These are phyloP conservation scores for Beta lomatogona DNA, from an alignment of 179 eudicot species.

Conservation along the genomic window DNA sequence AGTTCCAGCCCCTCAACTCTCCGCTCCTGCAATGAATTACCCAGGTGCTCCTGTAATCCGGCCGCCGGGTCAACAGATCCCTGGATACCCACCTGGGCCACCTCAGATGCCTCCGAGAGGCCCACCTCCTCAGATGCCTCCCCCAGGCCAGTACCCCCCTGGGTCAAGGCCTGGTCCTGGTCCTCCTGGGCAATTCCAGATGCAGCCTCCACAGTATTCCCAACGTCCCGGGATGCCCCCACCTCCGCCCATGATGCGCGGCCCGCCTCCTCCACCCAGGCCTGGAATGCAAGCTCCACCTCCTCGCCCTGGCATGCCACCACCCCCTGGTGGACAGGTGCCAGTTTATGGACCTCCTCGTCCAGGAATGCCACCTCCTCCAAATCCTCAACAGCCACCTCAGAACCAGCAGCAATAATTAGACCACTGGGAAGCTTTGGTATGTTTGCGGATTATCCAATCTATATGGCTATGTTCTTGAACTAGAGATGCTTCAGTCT, in stretches of 20 bases:
- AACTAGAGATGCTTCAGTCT: background rate
- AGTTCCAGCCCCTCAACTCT: constrained; percentile 39
- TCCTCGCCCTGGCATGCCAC: constrained; percentile 69
- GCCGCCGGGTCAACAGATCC: constrained; percentile 66
- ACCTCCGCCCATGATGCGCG: constrained; percentile 79
- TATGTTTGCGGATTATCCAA: background rate
- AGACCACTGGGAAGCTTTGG: background rate
- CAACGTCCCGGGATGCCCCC: constrained; percentile 56
- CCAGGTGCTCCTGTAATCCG: constrained; percentile 56
- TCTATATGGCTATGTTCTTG: background rate
- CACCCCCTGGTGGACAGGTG: constrained; percentile 71
- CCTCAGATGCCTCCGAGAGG: too few relatives aligned
- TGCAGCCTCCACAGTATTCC: constrained; percentile 56
- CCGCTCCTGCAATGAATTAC: constrained; percentile 50
- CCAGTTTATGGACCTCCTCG: constrained; percentile 65
- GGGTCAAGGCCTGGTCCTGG: constrained; percentile 41
- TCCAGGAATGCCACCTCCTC: constrained; percentile 75
- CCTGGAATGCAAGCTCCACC: constrained; percentile 49
- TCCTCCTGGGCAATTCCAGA: constrained; percentile 30
- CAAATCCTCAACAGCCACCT: constrained; percentile 48
- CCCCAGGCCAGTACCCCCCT: constrained; percentile 58
- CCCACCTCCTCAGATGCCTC: constrained; percentile 24
- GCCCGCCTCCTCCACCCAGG: constrained; percentile 51
- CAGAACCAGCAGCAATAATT: constrained; percentile 61
- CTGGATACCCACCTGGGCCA: constrained; percentile 28